phyloP scores from a whole-genome alignment of 1,284 basidiomycete genomes.

The Flammula alnicola region DNA sequence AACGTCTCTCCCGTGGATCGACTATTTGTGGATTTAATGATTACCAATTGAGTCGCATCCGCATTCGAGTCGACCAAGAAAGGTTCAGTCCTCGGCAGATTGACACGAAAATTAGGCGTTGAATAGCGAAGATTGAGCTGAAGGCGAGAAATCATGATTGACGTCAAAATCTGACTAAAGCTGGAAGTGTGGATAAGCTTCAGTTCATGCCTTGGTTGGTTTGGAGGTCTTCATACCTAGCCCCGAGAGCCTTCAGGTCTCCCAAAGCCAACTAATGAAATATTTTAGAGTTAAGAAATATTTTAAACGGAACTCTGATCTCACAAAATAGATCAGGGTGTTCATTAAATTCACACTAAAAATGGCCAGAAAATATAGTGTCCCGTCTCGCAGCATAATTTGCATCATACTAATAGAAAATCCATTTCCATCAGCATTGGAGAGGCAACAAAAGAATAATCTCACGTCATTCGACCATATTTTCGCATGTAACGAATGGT shows the following conservation, averaged over 20 bases:
- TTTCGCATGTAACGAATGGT: conserved; percentile 18
- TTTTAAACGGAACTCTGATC: no score
- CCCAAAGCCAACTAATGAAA: conserved; percentile 17
- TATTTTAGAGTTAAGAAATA: no score
- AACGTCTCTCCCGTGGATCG: conserved; percentile 8
- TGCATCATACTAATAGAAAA: conserved; percentile 16
- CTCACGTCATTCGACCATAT: conserved; percentile 10
- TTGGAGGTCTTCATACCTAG: conserved; percentile 20
- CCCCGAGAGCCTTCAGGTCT: conserved; percentile 26
- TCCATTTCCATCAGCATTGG: conserved; percentile 11
- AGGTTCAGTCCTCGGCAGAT: neutral
- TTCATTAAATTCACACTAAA: conserved; percentile 32
- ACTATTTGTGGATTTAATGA: conserved; percentile 6
- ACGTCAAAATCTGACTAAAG: conserved; percentile 27
- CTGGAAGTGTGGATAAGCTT: conserved; percentile 5
- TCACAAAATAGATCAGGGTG: conserved; percentile 29
- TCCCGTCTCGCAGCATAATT: conserved; percentile 29
- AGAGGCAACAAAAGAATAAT: neutral
- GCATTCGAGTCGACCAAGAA: conserved; percentile 6
- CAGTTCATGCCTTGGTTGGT: neutral
- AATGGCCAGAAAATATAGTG: conserved; percentile 31
- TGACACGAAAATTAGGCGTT: neutral
- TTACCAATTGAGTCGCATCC: conserved; percentile 6
- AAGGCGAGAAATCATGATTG: conserved; percentile 26
- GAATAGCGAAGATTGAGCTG: conserved; percentile 24